Evolutionary conservation across 2,329 filamentous ascomycete species (phyloP), one percentile per base, ranked within the genome.

Genomic region (Xylariaceae sp.): DNA sequence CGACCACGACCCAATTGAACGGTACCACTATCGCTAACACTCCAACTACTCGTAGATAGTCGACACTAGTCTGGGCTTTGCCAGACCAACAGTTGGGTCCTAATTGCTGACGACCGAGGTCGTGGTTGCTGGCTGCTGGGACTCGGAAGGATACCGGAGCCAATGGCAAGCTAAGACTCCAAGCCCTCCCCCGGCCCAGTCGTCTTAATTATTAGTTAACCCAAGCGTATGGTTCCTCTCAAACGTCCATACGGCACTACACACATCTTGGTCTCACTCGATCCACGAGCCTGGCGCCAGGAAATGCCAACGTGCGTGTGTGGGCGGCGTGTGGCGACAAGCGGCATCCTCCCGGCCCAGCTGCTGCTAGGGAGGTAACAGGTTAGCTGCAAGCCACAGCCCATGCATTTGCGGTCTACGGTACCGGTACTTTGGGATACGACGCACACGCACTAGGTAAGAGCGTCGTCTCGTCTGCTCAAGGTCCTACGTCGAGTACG

Each of bases 241-340:
- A 53, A 53, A 52, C 49, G 47, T 17, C 45, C 37, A 42, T 7
- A 42, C 13, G 9, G 13, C 37, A 42, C 37, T 42, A 42, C 37
- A 42, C 37, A 42, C 57, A 47, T 47, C 47, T 44, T 50, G 35
- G 56, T 64, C 59, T 62, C 57, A 59, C 57, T 55, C 55, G 60
- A 62, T 62, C 62, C 62, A 56, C 56, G 62, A 63, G 63, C 62
- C 62, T 58, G 62, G 62, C 47, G 56, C 61, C 50, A 58, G 62
- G 61, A 55, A 59, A 58, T 60, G 51, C 55, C 56, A 57, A 55
- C 53, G 53, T 57, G 51, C 37, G 52, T 51, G 49, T 51, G 49
- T 15, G 10, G 49, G 11, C 13, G 42, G 23, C 23, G 23, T 34
- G 49, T 10, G 55, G 55, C 55, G 62, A 64, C 55, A 55, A 62